Conservation (phyloP, 2,329 filamentous ascomycete genomes). For the Purpureocillium lavendulum region DNA sequence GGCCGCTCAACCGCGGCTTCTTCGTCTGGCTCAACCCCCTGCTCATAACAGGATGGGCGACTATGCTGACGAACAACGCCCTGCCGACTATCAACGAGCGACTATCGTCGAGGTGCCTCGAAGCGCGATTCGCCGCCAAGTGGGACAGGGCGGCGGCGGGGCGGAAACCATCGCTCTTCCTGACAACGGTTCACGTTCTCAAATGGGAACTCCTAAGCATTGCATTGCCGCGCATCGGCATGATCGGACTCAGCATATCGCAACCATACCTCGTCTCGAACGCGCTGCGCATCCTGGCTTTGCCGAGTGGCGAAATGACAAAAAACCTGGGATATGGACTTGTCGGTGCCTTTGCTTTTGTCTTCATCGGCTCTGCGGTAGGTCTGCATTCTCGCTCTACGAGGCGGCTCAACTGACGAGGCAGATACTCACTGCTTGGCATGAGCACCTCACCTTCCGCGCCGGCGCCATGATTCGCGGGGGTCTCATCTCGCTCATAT, state of each 20-base stretch:
- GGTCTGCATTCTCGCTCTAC: constrained; percentile 1
- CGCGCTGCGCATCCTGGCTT: constrained; percentile 16
- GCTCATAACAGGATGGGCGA: constrained; percentile 38
- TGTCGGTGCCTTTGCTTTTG: constrained; percentile 21
- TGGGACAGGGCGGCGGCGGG: constrained; percentile 12
- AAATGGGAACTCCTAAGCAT: constrained; percentile 22
- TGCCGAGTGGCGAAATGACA: constrained; percentile 13
- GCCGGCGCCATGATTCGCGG: constrained; percentile 20
- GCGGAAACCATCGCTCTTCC: constrained; percentile 10
- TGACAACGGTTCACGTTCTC: constrained; percentile 14
- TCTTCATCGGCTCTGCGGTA: constrained; percentile 22
- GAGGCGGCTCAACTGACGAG: background rate
- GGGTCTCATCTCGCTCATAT: constrained; percentile 20
- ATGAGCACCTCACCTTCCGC: constrained; percentile 21
- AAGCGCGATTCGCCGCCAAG: constrained; percentile 10
- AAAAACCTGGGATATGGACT: constrained; percentile 21
- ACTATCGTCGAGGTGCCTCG: constrained; percentile 18
- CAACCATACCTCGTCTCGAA: constrained; percentile 21
- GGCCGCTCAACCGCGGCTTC: constrained; percentile 20
- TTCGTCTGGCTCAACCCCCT: constrained; percentile 30
- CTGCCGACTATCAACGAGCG: constrained; percentile 21
- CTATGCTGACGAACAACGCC: constrained; percentile 17
- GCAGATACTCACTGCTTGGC: constrained; percentile 21
- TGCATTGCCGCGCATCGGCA: constrained; percentile 16
- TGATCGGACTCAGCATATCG: constrained; percentile 20